These are phyloP conservation scores for Trifolium fragiferum DNA, from an alignment of 306 rosid species.

Conservation along the genomic window DNA sequence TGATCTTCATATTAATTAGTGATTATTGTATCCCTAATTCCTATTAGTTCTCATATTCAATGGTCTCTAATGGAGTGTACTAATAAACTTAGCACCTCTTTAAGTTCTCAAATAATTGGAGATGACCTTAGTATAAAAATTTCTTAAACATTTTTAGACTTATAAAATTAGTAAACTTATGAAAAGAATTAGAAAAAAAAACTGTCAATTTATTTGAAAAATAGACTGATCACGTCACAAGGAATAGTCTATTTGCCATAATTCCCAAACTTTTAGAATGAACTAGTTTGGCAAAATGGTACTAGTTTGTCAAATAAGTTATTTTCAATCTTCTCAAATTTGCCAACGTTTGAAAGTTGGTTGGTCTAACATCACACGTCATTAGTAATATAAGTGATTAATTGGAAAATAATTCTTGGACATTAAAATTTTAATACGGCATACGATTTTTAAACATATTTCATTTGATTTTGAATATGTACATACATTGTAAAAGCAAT, in stretches of 20 bases:
- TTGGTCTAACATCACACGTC: conserved; percentile 29
- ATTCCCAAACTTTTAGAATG: conserved; percentile 5
- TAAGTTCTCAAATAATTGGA: too few species aligned
- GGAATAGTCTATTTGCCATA: neutral
- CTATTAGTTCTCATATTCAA: too few species aligned
- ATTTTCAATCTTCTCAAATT: conserved; percentile 4
- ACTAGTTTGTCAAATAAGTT: conserved; percentile 18
- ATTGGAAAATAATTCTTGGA: neutral
- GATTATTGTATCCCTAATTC: too few species aligned
- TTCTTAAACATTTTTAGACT: too few species aligned
- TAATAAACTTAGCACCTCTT: too few species aligned
- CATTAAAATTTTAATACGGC: neutral
- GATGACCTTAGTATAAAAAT: too few species aligned
- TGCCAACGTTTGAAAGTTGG: conserved; percentile 21
- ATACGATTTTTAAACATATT: neutral
- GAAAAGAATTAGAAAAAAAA: neutral
- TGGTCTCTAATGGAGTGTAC: too few species aligned
- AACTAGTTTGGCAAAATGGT: conserved; percentile 7
- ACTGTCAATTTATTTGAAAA: neutral
- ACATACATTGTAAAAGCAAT: neutral
- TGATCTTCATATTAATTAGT: too few species aligned
- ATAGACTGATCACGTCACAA: neutral
- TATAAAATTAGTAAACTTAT: too few species aligned
- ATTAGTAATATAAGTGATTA: neutral
- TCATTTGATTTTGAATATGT: neutral